Evolutionary conservation across 2,329 filamentous ascomycete species (phyloP).

Genomic region (Diaporthe australafricana): DNA sequence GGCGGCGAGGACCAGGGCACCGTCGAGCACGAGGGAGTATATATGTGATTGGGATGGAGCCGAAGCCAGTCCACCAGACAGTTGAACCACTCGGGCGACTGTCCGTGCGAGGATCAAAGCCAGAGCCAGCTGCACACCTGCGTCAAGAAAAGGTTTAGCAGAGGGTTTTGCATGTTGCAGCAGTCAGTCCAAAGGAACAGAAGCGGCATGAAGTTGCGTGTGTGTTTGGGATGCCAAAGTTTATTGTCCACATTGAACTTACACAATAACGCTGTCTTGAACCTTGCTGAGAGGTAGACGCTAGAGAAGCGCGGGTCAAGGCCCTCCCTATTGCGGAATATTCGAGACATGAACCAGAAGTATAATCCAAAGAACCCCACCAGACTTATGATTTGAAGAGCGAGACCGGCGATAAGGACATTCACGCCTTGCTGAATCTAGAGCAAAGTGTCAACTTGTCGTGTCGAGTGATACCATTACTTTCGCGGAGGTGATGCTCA

Average conservation of each 20-base stretch:
- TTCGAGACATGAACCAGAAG: slow-evolving; percentile 53
- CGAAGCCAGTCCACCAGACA: slow-evolving; percentile 50
- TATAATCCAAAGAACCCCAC: slow-evolving; percentile 52
- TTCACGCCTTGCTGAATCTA: slow-evolving; percentile 49
- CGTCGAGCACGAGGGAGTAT: slow-evolving; percentile 54
- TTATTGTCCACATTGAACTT: slow-evolving; percentile 39
- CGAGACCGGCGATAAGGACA: slow-evolving; percentile 58
- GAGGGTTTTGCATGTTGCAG: background rate
- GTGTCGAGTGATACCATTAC: background rate
- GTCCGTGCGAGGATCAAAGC: slow-evolving; percentile 54
- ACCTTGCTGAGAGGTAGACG: slow-evolving; percentile 56
- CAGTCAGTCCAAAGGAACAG: background rate
- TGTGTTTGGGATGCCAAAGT: slow-evolving; percentile 42
- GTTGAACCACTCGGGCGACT: slow-evolving; percentile 54
- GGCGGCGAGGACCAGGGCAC: slow-evolving; percentile 53
- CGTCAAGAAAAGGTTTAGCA: background rate
- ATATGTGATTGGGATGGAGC: slow-evolving; percentile 52
- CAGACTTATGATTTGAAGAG: slow-evolving; percentile 56
- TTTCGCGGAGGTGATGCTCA: slow-evolving; percentile 44
- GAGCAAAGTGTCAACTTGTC: slow-evolving; percentile 26
- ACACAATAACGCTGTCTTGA: slow-evolving; percentile 59
- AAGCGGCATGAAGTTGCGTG: slow-evolving; percentile 50
- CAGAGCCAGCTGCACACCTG: slow-evolving; percentile 53
- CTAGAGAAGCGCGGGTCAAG: slow-evolving; percentile 53
- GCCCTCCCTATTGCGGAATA: slow-evolving; percentile 51